phyloP scores from a whole-genome alignment of 164 flowering plant genomes.

The Saururus chinensis region DNA sequence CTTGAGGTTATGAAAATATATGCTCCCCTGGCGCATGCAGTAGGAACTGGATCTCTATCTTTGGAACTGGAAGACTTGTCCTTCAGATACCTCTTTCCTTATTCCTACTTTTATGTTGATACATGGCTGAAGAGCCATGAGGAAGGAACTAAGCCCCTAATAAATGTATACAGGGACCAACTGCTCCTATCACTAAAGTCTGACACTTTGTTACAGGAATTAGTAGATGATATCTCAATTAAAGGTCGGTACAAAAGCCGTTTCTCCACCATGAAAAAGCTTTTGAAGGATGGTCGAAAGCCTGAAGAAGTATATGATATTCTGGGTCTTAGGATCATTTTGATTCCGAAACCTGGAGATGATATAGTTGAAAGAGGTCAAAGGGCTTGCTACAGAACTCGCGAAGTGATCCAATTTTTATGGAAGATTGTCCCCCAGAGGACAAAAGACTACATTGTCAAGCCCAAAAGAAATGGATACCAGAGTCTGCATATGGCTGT shows the following conservation, averaged over 20 bases:
- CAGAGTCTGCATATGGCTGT: conserved; percentile 88
- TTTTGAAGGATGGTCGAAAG: conserved; percentile 69
- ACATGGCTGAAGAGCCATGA: conserved; percentile 76
- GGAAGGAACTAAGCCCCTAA: conserved; percentile 43
- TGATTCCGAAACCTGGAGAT: conserved; percentile 40
- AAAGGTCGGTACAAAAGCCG: conserved; percentile 87
- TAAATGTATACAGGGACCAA: conserved; percentile 53
- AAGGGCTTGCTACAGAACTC: conserved; percentile 70
- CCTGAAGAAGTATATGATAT: conserved; percentile 79
- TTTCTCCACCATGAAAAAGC: conserved; percentile 92
- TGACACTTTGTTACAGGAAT: conserved; percentile 37
- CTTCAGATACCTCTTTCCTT: conserved; percentile 69
- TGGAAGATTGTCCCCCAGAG: conserved; percentile 79
- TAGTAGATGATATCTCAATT: conserved; percentile 51
- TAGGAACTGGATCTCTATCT: conserved; percentile 48
- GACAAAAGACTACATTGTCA: conserved; percentile 70
- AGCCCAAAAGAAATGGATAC: conserved; percentile 87
- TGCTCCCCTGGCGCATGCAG: conserved; percentile 83
- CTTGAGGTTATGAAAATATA: conserved; percentile 71
- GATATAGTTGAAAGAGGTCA: conserved; percentile 32
- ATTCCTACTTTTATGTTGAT: conserved; percentile 70
- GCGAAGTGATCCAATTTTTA: conserved; percentile 46
- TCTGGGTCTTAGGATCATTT: conserved; percentile 61
- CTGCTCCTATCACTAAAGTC: conserved; percentile 36
- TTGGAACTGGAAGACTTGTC: conserved; percentile 82